phyloP scores from a whole-genome alignment of 176 grass and related monocot genomes.

The Oryza meyeriana region DNA sequence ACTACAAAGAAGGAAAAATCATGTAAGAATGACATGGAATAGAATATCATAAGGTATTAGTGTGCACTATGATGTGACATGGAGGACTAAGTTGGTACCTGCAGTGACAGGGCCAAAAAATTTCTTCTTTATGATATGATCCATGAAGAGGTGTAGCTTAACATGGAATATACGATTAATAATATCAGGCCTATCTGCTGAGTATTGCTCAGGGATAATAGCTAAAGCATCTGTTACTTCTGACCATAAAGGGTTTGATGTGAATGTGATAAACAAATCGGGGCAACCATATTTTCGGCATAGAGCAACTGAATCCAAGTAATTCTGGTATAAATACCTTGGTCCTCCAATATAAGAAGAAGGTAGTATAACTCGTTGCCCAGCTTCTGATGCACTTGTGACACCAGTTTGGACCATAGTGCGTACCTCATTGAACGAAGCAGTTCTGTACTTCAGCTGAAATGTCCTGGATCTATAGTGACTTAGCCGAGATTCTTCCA shows the following conservation, averaged over 20 bases:
- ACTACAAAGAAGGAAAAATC: neutral
- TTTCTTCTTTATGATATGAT: neutral
- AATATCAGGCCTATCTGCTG: no score
- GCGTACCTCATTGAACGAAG: no score
- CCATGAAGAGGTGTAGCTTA: no score
- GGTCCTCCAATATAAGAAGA: neutral
- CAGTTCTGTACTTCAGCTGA: neutral
- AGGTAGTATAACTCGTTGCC: neutral
- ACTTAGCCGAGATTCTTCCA: neutral
- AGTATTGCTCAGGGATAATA: no score
- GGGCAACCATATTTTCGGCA: neutral
- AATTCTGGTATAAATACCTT: neutral
- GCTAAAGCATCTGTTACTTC: neutral
- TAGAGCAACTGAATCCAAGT: neutral
- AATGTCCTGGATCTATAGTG: neutral
- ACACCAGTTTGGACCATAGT: neutral
- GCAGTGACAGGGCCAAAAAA: neutral
- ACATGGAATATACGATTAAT: neutral
- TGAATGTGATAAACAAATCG: neutral
- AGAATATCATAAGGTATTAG: neutral
- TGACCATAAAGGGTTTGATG: neutral
- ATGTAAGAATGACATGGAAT: no score
- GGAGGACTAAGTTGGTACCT: neutral
- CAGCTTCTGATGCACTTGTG: neutral
- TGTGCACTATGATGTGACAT: no score